Base-by-base conservation (phyloP, 345 rosid species). In the Lepidium didymum region DNA sequence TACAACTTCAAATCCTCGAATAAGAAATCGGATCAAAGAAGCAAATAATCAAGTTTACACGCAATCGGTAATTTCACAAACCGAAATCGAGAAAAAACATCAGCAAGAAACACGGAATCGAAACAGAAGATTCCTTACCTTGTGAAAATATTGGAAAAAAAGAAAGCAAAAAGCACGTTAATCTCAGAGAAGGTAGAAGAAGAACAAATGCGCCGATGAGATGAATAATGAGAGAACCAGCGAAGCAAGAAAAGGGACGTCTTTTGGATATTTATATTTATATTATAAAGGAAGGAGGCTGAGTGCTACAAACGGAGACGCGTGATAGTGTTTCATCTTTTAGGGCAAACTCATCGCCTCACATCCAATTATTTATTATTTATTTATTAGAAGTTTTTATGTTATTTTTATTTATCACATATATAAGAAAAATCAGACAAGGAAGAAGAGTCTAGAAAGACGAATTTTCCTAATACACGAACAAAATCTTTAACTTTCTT, bases 291-390 rank as follows among this genome's bases (percentile, higher is more conserved):
- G 31, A 53, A 14, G 70, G 70, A 66, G 70, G 70, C 70, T 37
- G 70, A 31, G 52, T 18, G 29, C 29, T 51, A 51, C 15, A 64
- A 36, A 29, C 7, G 44, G 21, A 67, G 54, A 67, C 62, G 62
- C 72, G 72, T 67, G 16, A 56, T 44, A 42, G 64, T 67, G 72
- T 45, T 44, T 55, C 36, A 31, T 33, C 55, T 33, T 51, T 67
- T 67, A 67, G 64, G 64, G 72, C 72, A 42, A 67, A 55, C 72
- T 67, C 72, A 67, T 55, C 55, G 51, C 13, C 14, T 35, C 68
- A 7, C 16, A 16, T 51, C 69, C 12, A 51, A 23, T 38, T 64
- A 37, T 64, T 64, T 29, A 5, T 10, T 42, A 8, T 41, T 40
- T 4, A 23, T 21, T 1, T 3, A 8, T 1, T 3, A 8, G 10